Base-by-base conservation (phyloP, 164 flowering plant genomes). In the Magnolia kwangsiensis region DNA sequence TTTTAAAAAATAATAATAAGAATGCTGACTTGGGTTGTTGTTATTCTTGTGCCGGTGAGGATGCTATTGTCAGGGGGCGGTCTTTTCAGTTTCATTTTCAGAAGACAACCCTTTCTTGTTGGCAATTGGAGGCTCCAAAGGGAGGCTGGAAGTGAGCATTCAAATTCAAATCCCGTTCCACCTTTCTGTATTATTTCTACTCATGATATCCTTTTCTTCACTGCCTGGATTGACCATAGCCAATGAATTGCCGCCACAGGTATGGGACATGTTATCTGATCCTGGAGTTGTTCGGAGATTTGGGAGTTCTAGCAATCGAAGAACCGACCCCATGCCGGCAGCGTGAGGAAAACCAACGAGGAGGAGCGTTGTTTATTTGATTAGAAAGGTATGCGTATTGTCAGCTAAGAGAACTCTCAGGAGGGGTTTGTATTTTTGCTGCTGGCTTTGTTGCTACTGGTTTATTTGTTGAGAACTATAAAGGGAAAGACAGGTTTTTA, bases 91-190 rank as follows among this genome's bases (percentile, higher is more conserved):
- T 67, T 83, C 94, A 31, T 93, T 95, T 82, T 90, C 94, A 10
- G 91, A 82, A 61, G 98, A 92, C 78, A 84, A 80, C 66, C 97
- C 98, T 4, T 89, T 85, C 79, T 80, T 87, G 86, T 86, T 95
- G 76, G 98, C 97, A 14, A 83, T 93, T 13, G 98, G 97, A 75
- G 98, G 98, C 49, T 89, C 98, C 4, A 90, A 90, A 74, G 98
- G 97, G 49, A 88, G 82, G 77, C 70, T 93, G 72, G 85, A 89
- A 73, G 97, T 95, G 81, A 88, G 92, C 16, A 55, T 55, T 55
- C 61, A 9, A 2, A 20, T 4, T 59, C 37, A 29, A 29, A 45
- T 31, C 23, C 23, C 61, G 0, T 27, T 65, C 2, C 23, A 72
- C 59, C 49, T 27, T 50, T 6, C 55, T 27, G 21, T 31, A 27